These are phyloP conservation scores for Andrographis paniculata DNA, from an alignment of 305 asterid genomes.

Conservation along the genomic window DNA sequence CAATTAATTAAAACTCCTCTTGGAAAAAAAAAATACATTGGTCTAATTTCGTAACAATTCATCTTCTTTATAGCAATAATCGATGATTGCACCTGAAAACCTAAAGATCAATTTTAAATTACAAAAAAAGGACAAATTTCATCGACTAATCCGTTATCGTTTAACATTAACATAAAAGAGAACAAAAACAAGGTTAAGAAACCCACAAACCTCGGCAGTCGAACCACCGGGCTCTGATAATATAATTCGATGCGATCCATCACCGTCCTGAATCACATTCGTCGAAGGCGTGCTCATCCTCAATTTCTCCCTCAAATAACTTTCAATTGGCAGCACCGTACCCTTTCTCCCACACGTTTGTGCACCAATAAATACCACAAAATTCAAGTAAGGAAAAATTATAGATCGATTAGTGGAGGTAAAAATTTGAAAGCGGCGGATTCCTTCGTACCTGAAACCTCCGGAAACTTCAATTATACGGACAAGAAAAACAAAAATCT, in stretches of 20 bases:
- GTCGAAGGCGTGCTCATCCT: constrained; percentile 21
- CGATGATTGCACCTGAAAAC: neutral
- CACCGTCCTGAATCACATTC: constrained; percentile 2
- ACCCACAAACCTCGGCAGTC: constrained; percentile 9
- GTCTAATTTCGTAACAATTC: neutral
- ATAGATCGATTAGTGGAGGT: constrained; percentile 10
- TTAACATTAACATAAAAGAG: neutral
- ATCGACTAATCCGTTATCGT: neutral
- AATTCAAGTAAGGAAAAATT: constrained; percentile 3
- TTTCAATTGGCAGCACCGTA: constrained; percentile 1
- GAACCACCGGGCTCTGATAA: constrained; percentile 4
- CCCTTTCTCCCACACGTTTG: constrained; percentile 8
- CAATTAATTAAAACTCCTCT: too few species aligned
- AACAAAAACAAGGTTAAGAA: neutral
- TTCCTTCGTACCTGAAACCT: constrained; percentile 3
- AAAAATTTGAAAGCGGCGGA: neutral
- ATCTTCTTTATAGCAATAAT: neutral
- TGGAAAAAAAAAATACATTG: neutral
- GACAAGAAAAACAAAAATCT: neutral
- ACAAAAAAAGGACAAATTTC: neutral
- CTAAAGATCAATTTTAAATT: too few species aligned
- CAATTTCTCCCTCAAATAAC: constrained; percentile 11
- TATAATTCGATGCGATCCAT: constrained; percentile 2
- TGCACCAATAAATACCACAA: neutral
- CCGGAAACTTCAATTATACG: neutral